Evolutionary conservation across 78 protist genomes (phyloP), one percentile per base, ranked within the genome.

Genomic region (Salpingoeca rosetta): DNA sequence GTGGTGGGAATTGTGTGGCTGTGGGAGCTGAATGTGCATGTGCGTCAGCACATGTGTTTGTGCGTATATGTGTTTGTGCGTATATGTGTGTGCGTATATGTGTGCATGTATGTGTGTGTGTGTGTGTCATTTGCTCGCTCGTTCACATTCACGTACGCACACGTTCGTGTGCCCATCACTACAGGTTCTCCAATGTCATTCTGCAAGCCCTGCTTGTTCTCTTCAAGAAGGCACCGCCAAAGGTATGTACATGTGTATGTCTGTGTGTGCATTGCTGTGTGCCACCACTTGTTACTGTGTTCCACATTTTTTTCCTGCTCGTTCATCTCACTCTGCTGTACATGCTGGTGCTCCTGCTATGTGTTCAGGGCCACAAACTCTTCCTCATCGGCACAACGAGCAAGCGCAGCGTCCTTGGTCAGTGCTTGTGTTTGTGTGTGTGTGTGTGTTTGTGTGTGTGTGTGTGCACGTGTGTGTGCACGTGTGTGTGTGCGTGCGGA

Each of bases 171-270:
- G 56, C n/a, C 27, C 39, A 40, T 17, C 28, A 79, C n/a, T 3
- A 45, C 94, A 51, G 99, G 56, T 98, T 97, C 94, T 96, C 98
- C 40, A 97, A 97, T 88, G 36, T 80, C 3, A 89, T 97, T 37
- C 94, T 97, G 26, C 99, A 97, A 90, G 88, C 96, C 28, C 88
- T 97, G 24, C 81, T 93, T 1, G 96, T 93, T 31, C 86, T 94
- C 39, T 28, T 95, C 86, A 91, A 90, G 39, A 88, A 86, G 84
- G 39, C 80, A 17, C 98, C 98, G 39, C 98, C 99, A 41, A 90
- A 87, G 44, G 82, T 78, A 84, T n/a, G 87, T 74, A 65, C 12
- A 81, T 65, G 56, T n/a, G 37, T 44, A 43, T 11, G 22, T 74
- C 82, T n/a, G 57, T 42, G 1, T 3, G 78, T 28, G 27, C 44